Conservation (phyloP, 2,329 filamentous ascomycete species). For the Pyrenochaeta sp. region DNA sequence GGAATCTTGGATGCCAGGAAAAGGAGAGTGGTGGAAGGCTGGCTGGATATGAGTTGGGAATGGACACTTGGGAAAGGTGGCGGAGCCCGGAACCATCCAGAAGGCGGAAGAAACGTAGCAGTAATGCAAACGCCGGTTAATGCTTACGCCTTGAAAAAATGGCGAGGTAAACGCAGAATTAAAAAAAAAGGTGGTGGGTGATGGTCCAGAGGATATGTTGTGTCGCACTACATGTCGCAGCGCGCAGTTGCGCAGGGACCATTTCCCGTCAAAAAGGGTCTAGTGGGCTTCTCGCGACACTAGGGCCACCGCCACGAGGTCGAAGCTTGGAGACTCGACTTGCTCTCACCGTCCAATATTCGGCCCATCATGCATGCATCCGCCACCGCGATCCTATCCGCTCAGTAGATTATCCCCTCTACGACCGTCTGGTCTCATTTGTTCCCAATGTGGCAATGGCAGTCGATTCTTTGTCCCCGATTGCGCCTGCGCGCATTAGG, state of each 20-base stretch:
- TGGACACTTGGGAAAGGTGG: constrained; percentile 25
- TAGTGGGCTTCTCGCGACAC: constrained; percentile 14
- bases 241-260: constrained; percentile 15
- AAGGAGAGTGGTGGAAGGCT: not conserved
- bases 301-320: constrained; percentile 30
- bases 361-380: constrained; percentile 29
- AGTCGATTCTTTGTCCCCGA: constrained; percentile 85
- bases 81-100: constrained; percentile 28
- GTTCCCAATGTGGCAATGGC: constrained; percentile 71
- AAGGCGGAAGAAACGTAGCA: constrained; percentile 24
- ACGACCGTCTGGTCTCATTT: constrained; percentile 25
- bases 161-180: constrained; percentile 14
- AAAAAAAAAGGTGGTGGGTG: constrained; percentile 4
- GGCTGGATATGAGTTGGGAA: not conserved
- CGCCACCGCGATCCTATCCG: constrained; percentile 11
- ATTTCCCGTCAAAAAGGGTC: constrained; percentile 4
- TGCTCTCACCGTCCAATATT: constrained; percentile 28
- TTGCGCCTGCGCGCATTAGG: constrained; percentile 86
- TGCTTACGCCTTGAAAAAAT: constrained; percentile 40
- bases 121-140: constrained; percentile 26
- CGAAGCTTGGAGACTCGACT: constrained; percentile 28
- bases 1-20: no score
- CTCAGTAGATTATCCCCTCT: constrained; percentile 16
- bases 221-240: constrained; percentile 10
- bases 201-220: constrained; percentile 10